A percentile compares a stretch with the other conserved stretches of the same genome.
Evolutionary conservation across 305 asterid genomes (phyloP).

Genomic region (Solanum hybrid): DNA sequence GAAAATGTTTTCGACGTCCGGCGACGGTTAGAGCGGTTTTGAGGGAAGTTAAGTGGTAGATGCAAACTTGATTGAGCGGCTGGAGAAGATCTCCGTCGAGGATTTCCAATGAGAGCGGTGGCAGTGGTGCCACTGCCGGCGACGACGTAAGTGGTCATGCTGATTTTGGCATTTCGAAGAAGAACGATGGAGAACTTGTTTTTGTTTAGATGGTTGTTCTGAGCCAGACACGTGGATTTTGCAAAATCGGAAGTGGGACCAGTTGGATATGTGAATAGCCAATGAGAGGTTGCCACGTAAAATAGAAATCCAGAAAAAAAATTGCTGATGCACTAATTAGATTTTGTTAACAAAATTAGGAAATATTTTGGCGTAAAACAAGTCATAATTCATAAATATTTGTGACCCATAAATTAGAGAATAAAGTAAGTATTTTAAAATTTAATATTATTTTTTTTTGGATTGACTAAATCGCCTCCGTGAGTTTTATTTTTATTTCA

Average conservation of each 20-base stretch:
- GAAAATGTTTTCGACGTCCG: not conserved
- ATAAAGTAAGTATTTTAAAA: too few relatives aligned
- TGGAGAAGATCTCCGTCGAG: not conserved
- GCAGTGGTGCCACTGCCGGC: not conserved
- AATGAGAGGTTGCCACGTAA: not conserved
- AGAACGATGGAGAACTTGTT: not conserved
- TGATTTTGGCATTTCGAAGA: not conserved
- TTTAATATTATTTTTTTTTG: too few relatives aligned
- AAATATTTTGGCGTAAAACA: too few relatives aligned
- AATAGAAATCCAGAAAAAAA: too few relatives aligned
- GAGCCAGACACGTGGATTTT: not conserved
- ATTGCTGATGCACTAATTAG: too few relatives aligned
- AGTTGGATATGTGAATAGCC: not conserved
- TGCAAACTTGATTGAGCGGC: not conserved
- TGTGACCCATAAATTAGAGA: too few relatives aligned
- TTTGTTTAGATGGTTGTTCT: not conserved
- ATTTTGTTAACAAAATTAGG: too few relatives aligned
- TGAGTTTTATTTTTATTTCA: too few relatives aligned
- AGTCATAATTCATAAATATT: too few relatives aligned
- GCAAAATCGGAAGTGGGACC: not conserved
- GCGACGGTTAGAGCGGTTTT: not conserved
- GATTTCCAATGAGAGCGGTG: not conserved
- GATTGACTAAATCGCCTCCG: too few relatives aligned
- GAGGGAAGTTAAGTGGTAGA: not conserved
- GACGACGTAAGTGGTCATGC: not conserved